phyloP scores from a whole-genome alignment of 164 flowering plant genomes.

The Chimonanthus praecox region DNA sequence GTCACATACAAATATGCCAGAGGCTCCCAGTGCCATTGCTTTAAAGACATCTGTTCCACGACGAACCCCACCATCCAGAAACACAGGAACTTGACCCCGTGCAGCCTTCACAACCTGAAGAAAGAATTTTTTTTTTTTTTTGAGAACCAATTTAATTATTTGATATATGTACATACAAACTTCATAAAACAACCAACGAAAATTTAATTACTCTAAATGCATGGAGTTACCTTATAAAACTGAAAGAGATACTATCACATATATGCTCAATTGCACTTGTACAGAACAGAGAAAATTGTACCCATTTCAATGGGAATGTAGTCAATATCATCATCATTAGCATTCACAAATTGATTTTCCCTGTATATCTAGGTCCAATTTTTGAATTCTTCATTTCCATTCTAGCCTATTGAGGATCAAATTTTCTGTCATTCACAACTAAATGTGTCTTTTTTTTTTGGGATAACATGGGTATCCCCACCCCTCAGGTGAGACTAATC shows the following conservation, averaged over 20 bases:
- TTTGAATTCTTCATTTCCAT: too few species aligned
- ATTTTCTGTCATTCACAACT: too few species aligned
- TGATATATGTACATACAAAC: neutral
- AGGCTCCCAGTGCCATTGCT: constrained; percentile 92
- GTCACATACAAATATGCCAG: constrained; percentile 72
- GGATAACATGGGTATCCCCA: too few species aligned
- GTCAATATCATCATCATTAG: too few species aligned
- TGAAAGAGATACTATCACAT: neutral
- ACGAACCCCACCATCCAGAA: constrained; percentile 75
- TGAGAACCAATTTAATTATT: neutral
- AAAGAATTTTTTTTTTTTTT: neutral
- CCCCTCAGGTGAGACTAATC: too few species aligned
- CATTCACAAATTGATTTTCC: too few species aligned
- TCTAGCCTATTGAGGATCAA: too few species aligned
- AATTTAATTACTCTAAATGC: neutral
- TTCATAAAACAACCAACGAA: neutral
- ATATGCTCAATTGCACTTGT: neutral
- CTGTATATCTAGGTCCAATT: too few species aligned
- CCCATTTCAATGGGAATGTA: neutral
- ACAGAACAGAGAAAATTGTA: neutral
- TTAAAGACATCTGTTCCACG: constrained; percentile 97
- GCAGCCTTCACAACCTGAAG: constrained; percentile 57
- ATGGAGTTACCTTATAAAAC: neutral
- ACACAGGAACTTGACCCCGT: constrained; percentile 52
- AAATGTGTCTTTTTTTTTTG: too few species aligned